Evolutionary conservation across 176 grass and related monocot genomes (phyloP).

Genomic region (Raddia guianensis): DNA sequence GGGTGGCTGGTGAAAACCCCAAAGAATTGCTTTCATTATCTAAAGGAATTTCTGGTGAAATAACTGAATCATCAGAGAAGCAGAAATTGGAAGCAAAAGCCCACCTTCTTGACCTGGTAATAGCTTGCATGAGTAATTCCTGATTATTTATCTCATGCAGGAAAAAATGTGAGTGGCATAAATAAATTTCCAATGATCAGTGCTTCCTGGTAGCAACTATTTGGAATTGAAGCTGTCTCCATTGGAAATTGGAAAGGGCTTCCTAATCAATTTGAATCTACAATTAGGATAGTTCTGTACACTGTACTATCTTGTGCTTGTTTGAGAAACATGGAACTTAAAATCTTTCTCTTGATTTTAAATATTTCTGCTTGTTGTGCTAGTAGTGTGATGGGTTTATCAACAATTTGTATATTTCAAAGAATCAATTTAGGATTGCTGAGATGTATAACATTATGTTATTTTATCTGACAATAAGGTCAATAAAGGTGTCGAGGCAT

Average conservation of each 20-base stretch:
- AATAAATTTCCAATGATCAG: background rate
- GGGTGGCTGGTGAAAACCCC: conserved; percentile 85
- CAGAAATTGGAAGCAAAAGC: conserved; percentile 66
- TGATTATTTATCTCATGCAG: conserved; percentile 4
- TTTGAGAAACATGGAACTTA: conserved; percentile 27
- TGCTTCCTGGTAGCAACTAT: conserved; percentile 2
- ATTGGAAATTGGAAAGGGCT: background rate
- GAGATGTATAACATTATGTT: conserved; percentile 28
- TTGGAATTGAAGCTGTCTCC: conserved; percentile 7
- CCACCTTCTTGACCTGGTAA: conserved; percentile 90
- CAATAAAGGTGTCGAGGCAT: conserved; percentile 87
- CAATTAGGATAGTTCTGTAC: conserved; percentile 5
- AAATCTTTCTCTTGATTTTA: background rate
- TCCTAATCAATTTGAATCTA: background rate
- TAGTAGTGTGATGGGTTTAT: conserved; percentile 21
- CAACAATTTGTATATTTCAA: conserved; percentile 33
- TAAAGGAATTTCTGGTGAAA: conserved; percentile 47
- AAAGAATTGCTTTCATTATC: conserved; percentile 74
- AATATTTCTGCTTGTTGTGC: background rate
- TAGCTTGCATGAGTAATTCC: background rate
- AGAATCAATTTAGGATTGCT: conserved; percentile 21
- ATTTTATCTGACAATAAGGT: conserved; percentile 57
- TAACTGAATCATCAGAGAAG: conserved; percentile 48
- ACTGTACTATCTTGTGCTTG: background rate
- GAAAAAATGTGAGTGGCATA: background rate